Percentiles rank a stretch among this genome's conserved stretches.
Evolutionary conservation across 2,329 filamentous ascomycete genomes (phyloP).

Genomic region (Aspergillus puulaauensis): DNA sequence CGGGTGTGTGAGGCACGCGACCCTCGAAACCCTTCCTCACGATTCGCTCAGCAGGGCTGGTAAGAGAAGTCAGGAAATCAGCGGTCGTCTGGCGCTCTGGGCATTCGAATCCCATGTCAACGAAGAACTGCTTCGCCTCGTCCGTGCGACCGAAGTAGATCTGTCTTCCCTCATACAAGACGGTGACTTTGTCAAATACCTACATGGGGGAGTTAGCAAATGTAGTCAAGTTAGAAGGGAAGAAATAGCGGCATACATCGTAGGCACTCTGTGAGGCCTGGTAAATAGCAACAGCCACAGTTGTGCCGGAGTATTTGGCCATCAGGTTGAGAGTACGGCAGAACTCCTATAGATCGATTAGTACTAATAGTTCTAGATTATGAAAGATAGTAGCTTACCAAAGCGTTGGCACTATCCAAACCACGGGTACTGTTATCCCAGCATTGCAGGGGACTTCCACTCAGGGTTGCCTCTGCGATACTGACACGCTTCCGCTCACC

Average conservation of each 20-base stretch:
- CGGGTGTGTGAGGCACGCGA: slow-evolving; percentile 64
- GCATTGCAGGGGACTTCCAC: slow-evolving; percentile 48
- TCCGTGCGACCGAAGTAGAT: slow-evolving; percentile 71
- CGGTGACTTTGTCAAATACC: slow-evolving; percentile 69
- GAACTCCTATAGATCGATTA: slow-evolving; percentile 43
- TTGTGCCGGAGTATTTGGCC: slow-evolving; percentile 50
- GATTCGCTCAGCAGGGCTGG: slow-evolving; percentile 62
- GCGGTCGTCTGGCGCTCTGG: slow-evolving; percentile 68
- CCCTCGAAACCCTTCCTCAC: slow-evolving; percentile 61
- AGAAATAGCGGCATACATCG: slow-evolving; percentile 38
- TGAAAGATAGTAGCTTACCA: slow-evolving; percentile 24
- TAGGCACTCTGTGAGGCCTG: slow-evolving; percentile 49
- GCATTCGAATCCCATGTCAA: slow-evolving; percentile 68
- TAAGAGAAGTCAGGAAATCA: slow-evolving; percentile 71
- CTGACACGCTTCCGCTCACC: slow-evolving; percentile 62
- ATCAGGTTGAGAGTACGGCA: slow-evolving; percentile 52
- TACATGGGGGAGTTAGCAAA: slow-evolving; percentile 33
- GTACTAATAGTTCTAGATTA: neutral
- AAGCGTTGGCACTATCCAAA: slow-evolving; percentile 55
- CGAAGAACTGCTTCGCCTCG: slow-evolving; percentile 65
- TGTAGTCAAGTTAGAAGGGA: neutral
- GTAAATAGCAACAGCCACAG: slow-evolving; percentile 59
- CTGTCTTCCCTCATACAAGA: slow-evolving; percentile 73
- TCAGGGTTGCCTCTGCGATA: slow-evolving; percentile 56
- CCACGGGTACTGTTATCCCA: slow-evolving; percentile 54